Evolutionary conservation across 164 flowering plant species (phyloP).

Genomic region (Macadamia tetraphylla): DNA sequence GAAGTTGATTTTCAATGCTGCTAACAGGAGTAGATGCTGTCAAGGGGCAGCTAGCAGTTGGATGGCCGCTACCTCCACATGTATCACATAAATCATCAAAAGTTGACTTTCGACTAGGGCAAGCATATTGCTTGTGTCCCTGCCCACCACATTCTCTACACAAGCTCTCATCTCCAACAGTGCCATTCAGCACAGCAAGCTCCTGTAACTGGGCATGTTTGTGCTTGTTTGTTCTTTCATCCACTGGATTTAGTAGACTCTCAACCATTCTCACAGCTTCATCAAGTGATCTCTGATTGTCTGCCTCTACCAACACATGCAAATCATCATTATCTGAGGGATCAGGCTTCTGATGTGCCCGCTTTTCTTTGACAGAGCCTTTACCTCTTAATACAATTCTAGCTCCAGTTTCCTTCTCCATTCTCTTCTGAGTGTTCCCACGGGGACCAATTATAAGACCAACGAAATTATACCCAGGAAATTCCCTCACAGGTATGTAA

Average conservation of each 20-base stretch:
- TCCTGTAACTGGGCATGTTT: constrained; percentile 30
- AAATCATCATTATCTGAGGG: constrained; percentile 33
- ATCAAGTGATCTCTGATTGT: constrained; percentile 33
- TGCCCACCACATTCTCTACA: constrained; percentile 21
- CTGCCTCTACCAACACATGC: constrained; percentile 45
- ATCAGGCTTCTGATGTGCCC: constrained; percentile 10
- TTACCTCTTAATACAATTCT: constrained; percentile 34
- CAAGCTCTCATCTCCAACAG: neutral
- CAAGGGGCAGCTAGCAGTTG: constrained; percentile 14
- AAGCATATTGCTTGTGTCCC: constrained; percentile 25
- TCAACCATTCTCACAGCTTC: constrained; percentile 39
- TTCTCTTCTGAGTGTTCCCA: constrained; percentile 37
- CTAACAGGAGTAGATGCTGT: constrained; percentile 5
- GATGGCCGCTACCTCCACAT: constrained; percentile 19
- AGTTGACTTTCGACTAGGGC: constrained; percentile 16
- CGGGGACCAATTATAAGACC: constrained; percentile 45
- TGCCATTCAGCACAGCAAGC: constrained; percentile 27
- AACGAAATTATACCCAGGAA: constrained; percentile 42
- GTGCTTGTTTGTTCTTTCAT: constrained; percentile 22
- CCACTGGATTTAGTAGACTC: constrained; percentile 34
- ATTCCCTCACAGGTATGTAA: constrained; percentile 41
- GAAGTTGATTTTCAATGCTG: neutral
- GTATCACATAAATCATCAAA: constrained; percentile 10
- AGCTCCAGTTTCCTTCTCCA: constrained; percentile 50
- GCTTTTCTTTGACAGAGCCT: constrained; percentile 18